These are phyloP conservation scores for Trichoderma gracile DNA, from an alignment of 2,329 filamentous ascomycete species.

Conservation along the genomic window DNA sequence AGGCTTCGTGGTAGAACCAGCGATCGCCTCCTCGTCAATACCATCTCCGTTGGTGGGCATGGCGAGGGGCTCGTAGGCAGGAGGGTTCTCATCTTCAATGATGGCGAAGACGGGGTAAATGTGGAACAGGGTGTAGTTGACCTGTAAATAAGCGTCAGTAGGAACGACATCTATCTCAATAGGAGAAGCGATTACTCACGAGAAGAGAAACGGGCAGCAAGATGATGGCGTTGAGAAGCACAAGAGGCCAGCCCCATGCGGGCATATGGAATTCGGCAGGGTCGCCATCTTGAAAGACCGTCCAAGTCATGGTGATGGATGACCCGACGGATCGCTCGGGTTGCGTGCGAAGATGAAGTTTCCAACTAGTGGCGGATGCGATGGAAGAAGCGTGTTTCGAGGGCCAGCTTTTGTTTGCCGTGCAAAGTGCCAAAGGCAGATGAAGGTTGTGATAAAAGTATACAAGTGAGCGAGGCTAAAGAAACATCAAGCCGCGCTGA, in stretches of 20 bases:
- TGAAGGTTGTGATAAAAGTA: not conserved
- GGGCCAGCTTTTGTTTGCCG: not conserved
- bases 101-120: slow-evolving; percentile 59
- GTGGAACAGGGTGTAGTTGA: slow-evolving; percentile 52
- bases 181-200: slow-evolving; percentile 37
- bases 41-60: slow-evolving; percentile 34
- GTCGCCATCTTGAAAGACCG: slow-evolving; percentile 40
- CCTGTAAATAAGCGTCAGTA: slow-evolving; percentile 35
- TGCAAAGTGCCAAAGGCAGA: not conserved
- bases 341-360: not conserved
- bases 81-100: slow-evolving; percentile 58
- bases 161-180: too few relatives aligned
- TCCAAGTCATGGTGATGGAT: slow-evolving; percentile 16
- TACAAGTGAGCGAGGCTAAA: slow-evolving; percentile 10
- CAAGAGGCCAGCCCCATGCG: slow-evolving; percentile 44
- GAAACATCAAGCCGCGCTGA: not conserved
- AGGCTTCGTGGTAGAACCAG: slow-evolving; percentile 37
- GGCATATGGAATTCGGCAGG: slow-evolving; percentile 38
- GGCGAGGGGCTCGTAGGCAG: slow-evolving; percentile 55
- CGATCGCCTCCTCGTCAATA: slow-evolving; percentile 38
- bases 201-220: slow-evolving; percentile 48
- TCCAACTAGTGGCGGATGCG: not conserved
- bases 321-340: slow-evolving; percentile 3
- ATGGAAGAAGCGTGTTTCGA: not conserved
- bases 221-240: slow-evolving; percentile 45